A percentile compares a stretch with the other conserved stretches of the same genome.
Evolutionary conservation across 305 asterid genomes (phyloP).

Genomic region (Plantago coronopus): DNA sequence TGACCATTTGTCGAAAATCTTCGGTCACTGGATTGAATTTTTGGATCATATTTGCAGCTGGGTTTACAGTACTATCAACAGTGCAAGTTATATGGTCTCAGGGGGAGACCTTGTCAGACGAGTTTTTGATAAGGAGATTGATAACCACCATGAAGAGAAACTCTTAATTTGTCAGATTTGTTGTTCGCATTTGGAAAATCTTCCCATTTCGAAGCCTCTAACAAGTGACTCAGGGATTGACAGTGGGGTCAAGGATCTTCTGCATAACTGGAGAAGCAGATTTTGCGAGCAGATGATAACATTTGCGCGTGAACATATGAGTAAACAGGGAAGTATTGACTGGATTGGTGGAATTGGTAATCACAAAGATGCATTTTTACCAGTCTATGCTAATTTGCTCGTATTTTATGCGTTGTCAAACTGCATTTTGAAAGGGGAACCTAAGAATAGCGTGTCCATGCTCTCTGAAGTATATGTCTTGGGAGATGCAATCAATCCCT

Average conservation of each 20-base stretch:
- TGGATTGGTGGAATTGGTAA: constrained; percentile 96
- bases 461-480: constrained; percentile 50
- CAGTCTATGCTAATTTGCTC: constrained; percentile 66
- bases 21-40: constrained; percentile 69
- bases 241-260: constrained; percentile 32
- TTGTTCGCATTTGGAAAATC: constrained; percentile 66
- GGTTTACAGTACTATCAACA: constrained; percentile 53
- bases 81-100: constrained; percentile 35
- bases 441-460: constrained; percentile 33
- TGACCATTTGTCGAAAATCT: constrained; percentile 58
- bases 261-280: constrained; percentile 61
- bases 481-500: constrained; percentile 52
- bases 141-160: constrained; percentile 93
- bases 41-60: constrained; percentile 66
- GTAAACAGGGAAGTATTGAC: constrained; percentile 35
- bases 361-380: constrained; percentile 84
- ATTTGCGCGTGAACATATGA: constrained; percentile 39
- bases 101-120: constrained; percentile 78
- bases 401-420: constrained; percentile 63
- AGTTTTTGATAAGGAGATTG: constrained; percentile 95
- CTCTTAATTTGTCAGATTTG: constrained; percentile 74
- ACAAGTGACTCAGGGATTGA: constrained; percentile 25
- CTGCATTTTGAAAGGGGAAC: constrained; percentile 41
- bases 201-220: constrained; percentile 35
- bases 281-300: constrained; percentile 49